phyloP scores from a whole-genome alignment of 2,329 filamentous ascomycete species.

The Xylariales sp. region DNA sequence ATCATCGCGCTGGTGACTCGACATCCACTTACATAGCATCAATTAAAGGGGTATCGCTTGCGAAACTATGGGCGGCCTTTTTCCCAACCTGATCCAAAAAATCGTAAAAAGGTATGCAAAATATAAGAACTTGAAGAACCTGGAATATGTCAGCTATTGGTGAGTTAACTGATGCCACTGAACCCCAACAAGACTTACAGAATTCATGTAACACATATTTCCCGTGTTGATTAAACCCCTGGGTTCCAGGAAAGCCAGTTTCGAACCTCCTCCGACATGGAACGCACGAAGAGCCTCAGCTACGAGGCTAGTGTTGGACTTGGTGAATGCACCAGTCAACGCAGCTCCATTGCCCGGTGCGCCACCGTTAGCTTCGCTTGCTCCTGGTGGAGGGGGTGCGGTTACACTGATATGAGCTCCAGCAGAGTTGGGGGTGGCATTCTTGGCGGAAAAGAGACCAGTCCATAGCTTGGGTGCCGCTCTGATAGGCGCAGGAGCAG shows the following conservation, averaged over 20 bases:
- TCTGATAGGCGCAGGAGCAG: constrained; percentile 24
- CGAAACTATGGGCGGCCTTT: constrained; percentile 84
- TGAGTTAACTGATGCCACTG: too few relatives aligned
- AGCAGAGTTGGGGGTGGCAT: constrained; percentile 13
- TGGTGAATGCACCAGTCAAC: constrained; percentile 30
- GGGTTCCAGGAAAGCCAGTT: constrained; percentile 82
- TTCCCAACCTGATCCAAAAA: constrained; percentile 86
- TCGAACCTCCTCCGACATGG: constrained; percentile 59
- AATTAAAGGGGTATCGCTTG: constrained; percentile 87
- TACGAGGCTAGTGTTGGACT: constrained; percentile 32
- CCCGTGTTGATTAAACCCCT: constrained; percentile 93
- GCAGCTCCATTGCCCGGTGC: constrained; percentile 18
- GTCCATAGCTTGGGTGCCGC: constrained; percentile 34
- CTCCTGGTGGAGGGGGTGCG: constrained; percentile 10
- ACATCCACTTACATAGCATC: constrained; percentile 76
- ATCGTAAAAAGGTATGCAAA: constrained; percentile 89
- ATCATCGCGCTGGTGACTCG: background rate
- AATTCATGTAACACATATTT: constrained; percentile 99
- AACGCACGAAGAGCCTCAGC: constrained; percentile 71
- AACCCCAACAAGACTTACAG: constrained; percentile 70
- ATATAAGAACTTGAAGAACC: constrained; percentile 93
- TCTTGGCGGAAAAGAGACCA: constrained; percentile 26
- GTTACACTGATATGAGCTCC: constrained; percentile 19
- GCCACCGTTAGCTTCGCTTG: constrained; percentile 13
- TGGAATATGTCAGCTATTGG: constrained; percentile 45